phyloP scores from a whole-genome alignment of 495 filamentous ascomycete species.

The Acidomyces sp. region DNA sequence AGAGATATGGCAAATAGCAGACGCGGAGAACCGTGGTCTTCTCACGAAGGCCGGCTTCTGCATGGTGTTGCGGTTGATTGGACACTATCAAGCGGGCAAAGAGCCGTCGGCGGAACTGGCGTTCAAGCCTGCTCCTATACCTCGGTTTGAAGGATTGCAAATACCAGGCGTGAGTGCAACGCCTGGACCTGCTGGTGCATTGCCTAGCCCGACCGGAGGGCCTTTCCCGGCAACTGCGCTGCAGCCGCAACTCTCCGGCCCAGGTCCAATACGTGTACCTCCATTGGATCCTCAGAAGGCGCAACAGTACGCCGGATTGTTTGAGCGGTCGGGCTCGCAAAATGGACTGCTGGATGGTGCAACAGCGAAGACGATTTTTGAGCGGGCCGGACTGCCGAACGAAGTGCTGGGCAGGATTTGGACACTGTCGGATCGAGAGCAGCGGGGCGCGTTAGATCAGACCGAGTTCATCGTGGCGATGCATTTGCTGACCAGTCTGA shows the following conservation, averaged over 20 bases:
- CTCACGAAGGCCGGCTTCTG: constrained; percentile 85
- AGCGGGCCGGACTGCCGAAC: constrained; percentile 79
- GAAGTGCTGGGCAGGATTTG: constrained; percentile 86
- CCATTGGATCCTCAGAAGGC: constrained; percentile 81
- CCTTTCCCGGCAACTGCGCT: constrained; percentile 24
- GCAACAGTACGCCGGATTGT: constrained; percentile 68
- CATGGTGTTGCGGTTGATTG: constrained; percentile 82
- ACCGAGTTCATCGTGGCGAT: constrained; percentile 97
- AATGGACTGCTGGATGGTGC: constrained; percentile 70
- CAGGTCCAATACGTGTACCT: constrained; percentile 69
- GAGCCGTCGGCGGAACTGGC: constrained; percentile 68
- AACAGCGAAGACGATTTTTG: constrained; percentile 80
- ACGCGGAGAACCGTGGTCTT: constrained; percentile 88
- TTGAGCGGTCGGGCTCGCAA: constrained; percentile 71
- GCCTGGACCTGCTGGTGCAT: constrained; percentile 29
- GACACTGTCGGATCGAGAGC: constrained; percentile 85
- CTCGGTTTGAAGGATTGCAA: constrained; percentile 72
- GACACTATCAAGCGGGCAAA: constrained; percentile 75
- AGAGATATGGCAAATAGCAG: constrained; percentile 99
- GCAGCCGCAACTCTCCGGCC: constrained; percentile 40
- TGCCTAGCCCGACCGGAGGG: constrained; percentile 35
- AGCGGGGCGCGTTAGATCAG: constrained; percentile 72
- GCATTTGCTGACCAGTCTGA: constrained; percentile 87
- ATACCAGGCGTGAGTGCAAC: constrained; percentile 25
- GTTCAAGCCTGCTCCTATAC: constrained; percentile 56